Base-by-base conservation (phyloP, 257 asterid genomes). In the Petunia secreta region DNA sequence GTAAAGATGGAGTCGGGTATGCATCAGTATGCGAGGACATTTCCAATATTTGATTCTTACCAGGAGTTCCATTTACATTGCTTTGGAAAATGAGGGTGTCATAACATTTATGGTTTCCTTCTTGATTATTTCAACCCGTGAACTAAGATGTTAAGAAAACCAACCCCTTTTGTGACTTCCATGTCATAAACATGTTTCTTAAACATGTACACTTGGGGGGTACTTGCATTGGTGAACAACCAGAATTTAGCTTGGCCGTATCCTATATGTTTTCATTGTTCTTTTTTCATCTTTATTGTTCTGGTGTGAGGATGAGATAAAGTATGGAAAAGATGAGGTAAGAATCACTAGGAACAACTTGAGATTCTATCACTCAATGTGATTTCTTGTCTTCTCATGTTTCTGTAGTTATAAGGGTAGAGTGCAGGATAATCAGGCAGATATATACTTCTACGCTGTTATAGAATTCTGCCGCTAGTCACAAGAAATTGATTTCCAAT, bases 1-100 rank as follows among this genome's bases (percentile, higher is more conserved):
- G 52, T 79, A 84, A 85, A 85, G 80, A 87, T 2, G 86, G 66
- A 46, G 59, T 80, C 43, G 79, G 36, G 94, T 95, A 86, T 43
- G 88, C 75, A 15, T 75, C 63, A 41, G 69, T 39, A 64, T 64
- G 36, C 73, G 41, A 41, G 52, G 54, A 67, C 1, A 41, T 54
- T 67, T 68, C 9, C 60, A 16, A 25, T 46, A 7, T 10, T 48
- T 48, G 48, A 71, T 48, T 48, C 43, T 0, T 48, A 25, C 25
- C 25, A 25, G 25, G 25, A 25, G 25, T 25, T 25, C 25, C 25
- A 25, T 25, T 25, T 25, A 25, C 25, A 25, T 25, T 25, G 25
- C 25, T 25, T 25, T 25, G 25, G 25, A 25, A 25, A 25, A 25
- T 25, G 25, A 25, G 25, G 25, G 25, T 25, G 25, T 25, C 25